phyloP scores from a whole-genome alignment of 192 early-diverging fungal species.

The Coemansia sp. region DNA sequence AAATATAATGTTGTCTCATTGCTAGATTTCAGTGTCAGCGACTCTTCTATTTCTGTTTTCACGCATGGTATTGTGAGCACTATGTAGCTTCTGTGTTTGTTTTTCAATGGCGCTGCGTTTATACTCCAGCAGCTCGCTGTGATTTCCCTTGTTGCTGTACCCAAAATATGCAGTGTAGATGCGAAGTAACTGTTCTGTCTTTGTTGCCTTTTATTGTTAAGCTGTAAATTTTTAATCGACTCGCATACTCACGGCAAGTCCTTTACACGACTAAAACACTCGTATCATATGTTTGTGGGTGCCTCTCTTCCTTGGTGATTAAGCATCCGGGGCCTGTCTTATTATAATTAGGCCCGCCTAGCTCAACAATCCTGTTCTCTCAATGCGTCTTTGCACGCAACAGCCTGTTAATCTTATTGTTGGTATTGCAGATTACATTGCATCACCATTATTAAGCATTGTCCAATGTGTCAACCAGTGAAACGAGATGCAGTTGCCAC shows the following conservation, averaged over 20 bases:
- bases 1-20: neutral
- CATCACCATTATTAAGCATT: conserved; percentile 91
- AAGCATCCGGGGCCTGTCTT: conserved; percentile 71
- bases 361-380: conserved; percentile 85
- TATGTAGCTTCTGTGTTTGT: conserved; percentile 23
- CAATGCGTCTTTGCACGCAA: conserved; percentile 88
- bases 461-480: conserved; percentile 63
- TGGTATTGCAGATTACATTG: conserved; percentile 88
- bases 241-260: conserved; percentile 92
- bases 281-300: conserved; percentile 79
- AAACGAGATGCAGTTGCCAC: conserved; percentile 73
- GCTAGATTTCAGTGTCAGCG: conserved; percentile 7
- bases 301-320: conserved; percentile 87
- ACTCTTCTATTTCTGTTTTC: conserved; percentile 11
- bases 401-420: conserved; percentile 95
- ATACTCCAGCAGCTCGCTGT: conserved; percentile 76
- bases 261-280: conserved; percentile 96
- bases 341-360: conserved; percentile 93
- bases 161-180: conserved; percentile 95
- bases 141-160: conserved; percentile 87
- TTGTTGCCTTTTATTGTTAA: conserved; percentile 49
- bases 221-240: conserved; percentile 71
- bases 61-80: conserved; percentile 26
- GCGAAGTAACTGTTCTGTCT: conserved; percentile 69
- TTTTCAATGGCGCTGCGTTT: conserved; percentile 65